phyloP scores from a whole-genome alignment of 1,284 basidiomycete species.

The Irpex rosettiformis region DNA sequence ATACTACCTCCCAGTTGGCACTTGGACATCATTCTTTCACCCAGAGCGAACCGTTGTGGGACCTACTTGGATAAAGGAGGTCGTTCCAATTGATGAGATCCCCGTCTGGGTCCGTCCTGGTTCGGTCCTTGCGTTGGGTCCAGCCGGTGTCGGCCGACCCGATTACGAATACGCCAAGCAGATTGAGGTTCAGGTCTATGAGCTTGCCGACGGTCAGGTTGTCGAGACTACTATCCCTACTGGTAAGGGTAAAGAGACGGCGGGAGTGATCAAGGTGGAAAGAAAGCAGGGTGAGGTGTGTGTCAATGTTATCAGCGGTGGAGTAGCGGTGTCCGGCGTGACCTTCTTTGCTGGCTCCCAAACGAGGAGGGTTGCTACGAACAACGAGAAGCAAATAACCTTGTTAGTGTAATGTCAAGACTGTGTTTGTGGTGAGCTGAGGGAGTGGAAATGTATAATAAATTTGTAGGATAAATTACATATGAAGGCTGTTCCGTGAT shows the following conservation, averaged over 20 bases:
- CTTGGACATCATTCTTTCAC: constrained; percentile 65
- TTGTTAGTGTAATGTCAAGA: background rate
- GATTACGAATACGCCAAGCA: constrained; percentile 60
- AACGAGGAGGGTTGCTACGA: constrained; percentile 9
- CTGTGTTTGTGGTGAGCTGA: background rate
- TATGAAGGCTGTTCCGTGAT: background rate
- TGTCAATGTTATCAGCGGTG: constrained; percentile 27
- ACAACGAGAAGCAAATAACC: background rate
- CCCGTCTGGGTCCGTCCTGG: constrained; percentile 65
- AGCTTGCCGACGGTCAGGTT: constrained; percentile 42
- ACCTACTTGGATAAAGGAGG: constrained; percentile 55
- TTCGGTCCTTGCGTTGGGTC: constrained; percentile 55
- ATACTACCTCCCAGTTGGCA: constrained; percentile 68
- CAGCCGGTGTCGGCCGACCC: constrained; percentile 49
- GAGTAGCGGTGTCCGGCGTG: constrained; percentile 20
- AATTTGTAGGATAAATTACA: background rate
- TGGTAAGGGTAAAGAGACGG: constrained; percentile 34
- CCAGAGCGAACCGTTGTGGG: constrained; percentile 44
- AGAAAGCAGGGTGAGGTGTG: constrained; percentile 26
- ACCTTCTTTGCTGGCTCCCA: constrained; percentile 19
- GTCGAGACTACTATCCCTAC: constrained; percentile 43
- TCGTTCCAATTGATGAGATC: constrained; percentile 53
- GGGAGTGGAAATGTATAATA: background rate
- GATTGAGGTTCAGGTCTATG: constrained; percentile 52
- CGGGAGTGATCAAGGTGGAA: constrained; percentile 36